Evolutionary conservation across 352 stramenopile species (phyloP), one percentile per base, ranked within the genome.

Genomic region (Globisporangium iwayamae): DNA sequence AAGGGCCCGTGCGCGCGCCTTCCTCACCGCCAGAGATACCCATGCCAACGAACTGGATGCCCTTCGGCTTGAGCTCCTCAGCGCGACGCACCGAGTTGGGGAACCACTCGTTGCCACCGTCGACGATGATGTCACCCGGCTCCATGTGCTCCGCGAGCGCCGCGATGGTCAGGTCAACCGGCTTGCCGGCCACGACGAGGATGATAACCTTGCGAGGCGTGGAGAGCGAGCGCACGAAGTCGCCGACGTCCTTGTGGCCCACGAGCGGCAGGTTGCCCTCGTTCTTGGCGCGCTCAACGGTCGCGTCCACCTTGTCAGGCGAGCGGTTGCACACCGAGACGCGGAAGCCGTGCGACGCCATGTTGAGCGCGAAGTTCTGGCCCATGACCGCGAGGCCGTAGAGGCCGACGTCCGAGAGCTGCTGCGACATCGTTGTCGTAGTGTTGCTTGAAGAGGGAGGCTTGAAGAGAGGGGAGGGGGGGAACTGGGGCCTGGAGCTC

Each of bases 51-150:
- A 99, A 99, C 61, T 97, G 81, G 72, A 99, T 98, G 50, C 94
- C 94, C 80, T 98, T 98, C 43, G 78, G 68, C 70, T 95, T 84
- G 38, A 99, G 81, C 73, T 98, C 89, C 69, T 98, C 78, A 0
- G 83, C 80, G 64, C 98, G 90, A 56, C 97, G 93, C 68, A 99
- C 79, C 25, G 87, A 97, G 81, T 99, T 99, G 16, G 96, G 96
- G 74, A 97, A 99, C 97, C 97, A 99, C 85, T 99, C 97, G 87
- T 99, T 99, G 34, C 98, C 98, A 47, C 98, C 97, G 78, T 99
- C 98, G 39, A 99, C 90, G 67, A 99, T 96, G 56, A 99, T 92
- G 85, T 99, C 98, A 14, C 96, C 98, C 43, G 80, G 69, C 71
- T 98, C 94, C 74, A 98, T 85, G 79, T 91, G 81, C 68, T 95